Conservation (phyloP, 2,329 filamentous ascomycete genomes). For the Malbranchea cinnamomea region DNA sequence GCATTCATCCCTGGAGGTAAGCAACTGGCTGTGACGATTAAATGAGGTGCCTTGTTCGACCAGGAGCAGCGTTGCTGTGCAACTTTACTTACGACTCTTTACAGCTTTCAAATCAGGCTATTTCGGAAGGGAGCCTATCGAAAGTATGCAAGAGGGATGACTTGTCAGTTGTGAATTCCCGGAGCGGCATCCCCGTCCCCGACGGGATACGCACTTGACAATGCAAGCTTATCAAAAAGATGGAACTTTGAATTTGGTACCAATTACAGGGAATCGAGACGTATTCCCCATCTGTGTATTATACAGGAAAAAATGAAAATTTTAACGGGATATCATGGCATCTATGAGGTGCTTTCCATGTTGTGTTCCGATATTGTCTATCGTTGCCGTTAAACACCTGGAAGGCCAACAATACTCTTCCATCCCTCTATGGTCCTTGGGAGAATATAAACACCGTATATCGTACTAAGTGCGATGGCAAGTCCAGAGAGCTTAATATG, state of each 20-base stretch:
- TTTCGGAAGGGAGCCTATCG: slow-evolving; percentile 21
- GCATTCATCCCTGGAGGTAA: slow-evolving; percentile 41
- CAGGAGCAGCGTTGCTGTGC: not conserved
- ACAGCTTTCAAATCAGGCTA: slow-evolving; percentile 24
- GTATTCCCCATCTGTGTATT: too few relatives aligned
- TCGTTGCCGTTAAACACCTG: slow-evolving; percentile 22
- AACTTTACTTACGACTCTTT: not conserved
- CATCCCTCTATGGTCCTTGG: slow-evolving; percentile 30
- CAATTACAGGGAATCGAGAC: too few relatives aligned
- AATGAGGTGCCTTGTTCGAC: not conserved
- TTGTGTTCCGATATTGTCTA: too few relatives aligned
- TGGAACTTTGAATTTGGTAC: too few relatives aligned
- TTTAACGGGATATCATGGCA: too few relatives aligned
- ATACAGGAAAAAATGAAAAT: too few relatives aligned
- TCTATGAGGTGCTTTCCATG: too few relatives aligned
- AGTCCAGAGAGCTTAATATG: slow-evolving; percentile 26
- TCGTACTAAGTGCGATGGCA: slow-evolving; percentile 30
- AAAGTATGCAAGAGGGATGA: too few relatives aligned
- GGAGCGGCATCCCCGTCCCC: too few relatives aligned
- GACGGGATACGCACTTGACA: too few relatives aligned
- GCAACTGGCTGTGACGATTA: slow-evolving; percentile 12
- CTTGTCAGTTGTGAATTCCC: too few relatives aligned
- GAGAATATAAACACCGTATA: slow-evolving; percentile 38
- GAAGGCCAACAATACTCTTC: slow-evolving; percentile 32
- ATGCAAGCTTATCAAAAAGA: too few relatives aligned